Base-by-base conservation (phyloP, 2,329 filamentous ascomycete species). In the Tolypocladium endophyticum region DNA sequence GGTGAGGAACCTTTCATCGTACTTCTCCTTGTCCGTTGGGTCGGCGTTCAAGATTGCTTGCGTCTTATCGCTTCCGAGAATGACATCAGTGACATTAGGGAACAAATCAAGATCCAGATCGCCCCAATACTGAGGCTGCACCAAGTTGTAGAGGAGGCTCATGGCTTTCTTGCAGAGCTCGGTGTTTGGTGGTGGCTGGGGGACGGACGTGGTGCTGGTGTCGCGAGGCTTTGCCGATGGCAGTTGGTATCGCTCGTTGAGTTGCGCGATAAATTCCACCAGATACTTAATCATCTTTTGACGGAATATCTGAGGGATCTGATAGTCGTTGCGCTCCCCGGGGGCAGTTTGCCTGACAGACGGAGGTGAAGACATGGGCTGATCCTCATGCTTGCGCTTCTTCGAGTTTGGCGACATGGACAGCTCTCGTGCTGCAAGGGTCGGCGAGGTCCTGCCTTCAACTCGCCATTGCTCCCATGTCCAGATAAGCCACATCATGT, bases 41-140 rank as follows among this genome's bases (percentile, higher is more conserved):
- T 87, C 84, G 18, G 80, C 79, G n/a, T 79, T 77, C 39, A 88
- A 77, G 41, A 84, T 81, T 38, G 75, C 74, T 12, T 80, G 74
- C 1, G 89, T 87, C 73, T 91, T 92, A 12, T 97, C 94, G 57
- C 88, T 87, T 2, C 88, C 86, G 16, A 97, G 77, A 59, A 97
- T 88, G 50, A 90, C 85, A 64, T 97, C 92, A 0, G 92, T 94
- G 59, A 93, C 88, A 67, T 94, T 95, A 4, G 89, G 88, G 67
- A 97, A 94, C 64, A 97, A 80, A 67, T 97, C 93, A 25, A 97
- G 81, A 56, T 97, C 92, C 39, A 97, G 79, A 68, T 97, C 92
- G 41, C 87, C 88, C 95, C 94, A 99, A 69, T 92, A 92, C 43
- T 88, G 86, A 20, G 90, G 87, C 61, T 93, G 91, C 30, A 99